phyloP scores from a whole-genome alignment of 768 basidiomycete genomes.

The button mushroom (Agaricus bisporus) region DNA sequence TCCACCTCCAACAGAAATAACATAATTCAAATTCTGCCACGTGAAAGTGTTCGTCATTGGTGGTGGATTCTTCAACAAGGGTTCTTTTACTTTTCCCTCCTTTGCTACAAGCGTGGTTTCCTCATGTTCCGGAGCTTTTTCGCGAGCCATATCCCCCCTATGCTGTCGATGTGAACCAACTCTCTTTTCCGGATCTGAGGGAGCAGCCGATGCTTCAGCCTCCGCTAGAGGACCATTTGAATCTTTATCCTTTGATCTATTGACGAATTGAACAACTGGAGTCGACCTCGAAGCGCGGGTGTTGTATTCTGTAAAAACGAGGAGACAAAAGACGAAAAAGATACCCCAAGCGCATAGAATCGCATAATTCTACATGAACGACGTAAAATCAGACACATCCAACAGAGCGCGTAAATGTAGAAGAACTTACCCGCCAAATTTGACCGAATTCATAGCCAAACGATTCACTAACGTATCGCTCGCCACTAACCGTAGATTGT shows the following conservation, averaged over 20 bases:
- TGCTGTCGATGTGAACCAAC: not conserved
- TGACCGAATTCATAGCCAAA: conserved; percentile 41
- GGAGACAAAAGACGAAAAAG: conserved; percentile 49
- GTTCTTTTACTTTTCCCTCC: conserved; percentile 21
- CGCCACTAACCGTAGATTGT: conserved; percentile 54
- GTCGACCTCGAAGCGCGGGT: conserved; percentile 30
- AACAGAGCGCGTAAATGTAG: not conserved
- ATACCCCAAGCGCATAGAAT: conserved; percentile 62
- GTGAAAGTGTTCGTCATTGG: conserved; percentile 64
- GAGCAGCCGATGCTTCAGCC: conserved; percentile 22
- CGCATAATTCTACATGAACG: conserved; percentile 51
- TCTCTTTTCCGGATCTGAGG: conserved; percentile 29
- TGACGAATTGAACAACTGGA: conserved; percentile 59
- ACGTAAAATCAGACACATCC: not conserved
- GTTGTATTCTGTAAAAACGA: conserved; percentile 54
- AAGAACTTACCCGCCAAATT: conserved; percentile 35
- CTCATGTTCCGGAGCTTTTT: not conserved
- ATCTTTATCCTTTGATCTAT: conserved; percentile 31
- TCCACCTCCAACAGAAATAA: conserved; percentile 42
- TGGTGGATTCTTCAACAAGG: conserved; percentile 32
- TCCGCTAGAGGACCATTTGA: conserved; percentile 15
- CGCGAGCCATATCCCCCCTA: not conserved
- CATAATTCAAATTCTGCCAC: conserved; percentile 69
- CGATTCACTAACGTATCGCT: conserved; percentile 38
- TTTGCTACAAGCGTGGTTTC: conserved; percentile 7